Base-by-base conservation (phyloP, 441 rosid species). In the Croton setiger region DNA sequence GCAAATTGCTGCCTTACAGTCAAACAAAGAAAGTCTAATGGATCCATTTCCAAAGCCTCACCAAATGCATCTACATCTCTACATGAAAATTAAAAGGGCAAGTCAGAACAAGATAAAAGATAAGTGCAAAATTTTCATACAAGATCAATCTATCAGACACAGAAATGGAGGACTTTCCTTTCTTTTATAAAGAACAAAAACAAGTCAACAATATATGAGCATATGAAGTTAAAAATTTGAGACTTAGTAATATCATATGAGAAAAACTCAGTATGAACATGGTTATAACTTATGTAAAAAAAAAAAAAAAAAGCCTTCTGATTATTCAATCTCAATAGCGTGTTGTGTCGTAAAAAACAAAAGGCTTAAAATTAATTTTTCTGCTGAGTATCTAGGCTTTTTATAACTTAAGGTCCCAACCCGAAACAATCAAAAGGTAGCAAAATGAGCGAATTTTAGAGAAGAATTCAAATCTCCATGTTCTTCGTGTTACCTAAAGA, bases 51-150 rank as follows among this genome's bases (percentile, higher is more conserved):
- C 78, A 80, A 76, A 14, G 84, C 85, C 75, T 79, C 86, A 69
- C 86, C 88, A 68, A 79, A 45, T 56, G 52, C 41, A 74, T 79
- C 79, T 60, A 62, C 76, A 80, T 80, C 86, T 74, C 98, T 88
- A 82, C 79, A 69, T 62, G 64, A 62, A 69, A 64, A 73, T 64
- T 74, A 82, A 79, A 73, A 55, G 31, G 56, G n/a, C 51, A 27
- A 15, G 56, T 36, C 41, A 63, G 18, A 20, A 47, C 14, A 44
- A 44, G 51, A 41, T 23, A 49, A 48, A 36, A 44, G n/a, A 45
- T 20, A 53, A 13, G 4, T n/a, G 23, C n/a, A 51, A 51, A 51
- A n/a, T 5, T 51, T 20, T 51, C 18, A 18, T 51, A 51, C 55
- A 18, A 0, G 55, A 51, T 51, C 58, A 9, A 39, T 9, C 43